These are phyloP conservation scores for Yarrowia deformans DNA, from an alignment of 805 yeast genomes.

Conservation along the genomic window DNA sequence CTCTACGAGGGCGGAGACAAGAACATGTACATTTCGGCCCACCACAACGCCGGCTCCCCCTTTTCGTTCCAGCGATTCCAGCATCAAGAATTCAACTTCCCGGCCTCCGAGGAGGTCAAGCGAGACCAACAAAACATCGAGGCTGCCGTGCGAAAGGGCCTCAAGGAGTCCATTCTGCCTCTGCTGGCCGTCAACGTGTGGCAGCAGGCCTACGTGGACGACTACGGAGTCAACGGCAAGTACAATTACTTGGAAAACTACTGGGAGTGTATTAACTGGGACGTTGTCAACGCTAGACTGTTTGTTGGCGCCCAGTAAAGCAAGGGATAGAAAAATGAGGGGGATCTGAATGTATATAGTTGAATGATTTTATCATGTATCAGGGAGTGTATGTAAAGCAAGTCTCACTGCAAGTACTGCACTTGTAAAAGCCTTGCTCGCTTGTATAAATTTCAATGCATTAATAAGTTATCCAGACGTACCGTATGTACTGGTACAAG, in stretches of 20 bases:
- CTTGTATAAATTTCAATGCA: too few relatives aligned
- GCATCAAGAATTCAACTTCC: constrained; percentile 75
- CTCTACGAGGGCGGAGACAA: constrained; percentile 65
- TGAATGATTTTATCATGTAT: constrained; percentile 15
- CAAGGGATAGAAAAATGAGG: constrained; percentile 6
- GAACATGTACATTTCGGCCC: constrained; percentile 70
- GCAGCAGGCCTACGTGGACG: constrained; percentile 87
- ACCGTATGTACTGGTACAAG: too few relatives aligned
- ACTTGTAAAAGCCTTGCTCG: too few relatives aligned
- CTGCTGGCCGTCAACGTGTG: constrained; percentile 81
- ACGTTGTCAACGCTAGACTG: constrained; percentile 48
- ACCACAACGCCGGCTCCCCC: constrained; percentile 91
- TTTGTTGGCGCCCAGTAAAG: constrained; percentile 39
- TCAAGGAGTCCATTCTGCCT: constrained; percentile 59
- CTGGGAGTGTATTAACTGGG: constrained; percentile 87
- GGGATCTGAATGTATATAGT: constrained; percentile 30
- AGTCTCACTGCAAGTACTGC: too few relatives aligned
- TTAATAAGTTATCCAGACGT: too few relatives aligned
- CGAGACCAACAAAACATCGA: constrained; percentile 53
- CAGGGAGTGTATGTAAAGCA: too few relatives aligned
- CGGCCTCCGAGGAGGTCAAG: constrained; percentile 57
- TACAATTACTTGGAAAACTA: constrained; percentile 72
- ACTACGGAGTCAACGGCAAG: constrained; percentile 82
- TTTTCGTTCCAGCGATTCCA: constrained; percentile 68
- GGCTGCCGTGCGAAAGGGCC: constrained; percentile 55